Base-by-base conservation (phyloP, 345 rosid genomes). In the Acer negundo region DNA sequence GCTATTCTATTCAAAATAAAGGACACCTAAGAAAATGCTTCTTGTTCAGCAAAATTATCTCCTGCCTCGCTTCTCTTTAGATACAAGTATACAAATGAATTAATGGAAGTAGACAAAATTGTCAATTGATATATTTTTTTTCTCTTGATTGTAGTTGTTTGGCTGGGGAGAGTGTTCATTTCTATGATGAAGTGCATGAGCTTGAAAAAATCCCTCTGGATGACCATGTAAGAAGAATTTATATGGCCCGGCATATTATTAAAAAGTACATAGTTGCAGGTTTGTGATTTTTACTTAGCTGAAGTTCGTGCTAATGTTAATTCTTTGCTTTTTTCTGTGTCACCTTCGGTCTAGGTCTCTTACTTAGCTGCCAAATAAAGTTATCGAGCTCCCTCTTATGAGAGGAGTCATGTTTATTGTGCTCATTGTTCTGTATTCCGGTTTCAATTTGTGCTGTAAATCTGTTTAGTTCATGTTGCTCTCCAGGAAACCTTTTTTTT, bases 151-250 rank as follows among this genome's bases (percentile, higher is more conserved):
- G 75, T 86, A 93, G 98, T 79, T 95, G 93, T 79, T 89, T 89
- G 67, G 98, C 98, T 47, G 97, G 97, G 75, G 97, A 93, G 89
- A 90, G 93, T 19, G 83, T 95, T 74, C 97, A 95, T 90, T 95
- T 93, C 89, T 92, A 86, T 66, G 93, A 87, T 28, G 97, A 95
- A 81, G 95, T 95, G 62, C 86, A 85, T 69, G 98, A 91, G 78
- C 95, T 79, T 84, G 83, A 86, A 19, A 95, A 93, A 87, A 90
- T 95, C 78, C 90, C 93, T 7, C 67, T 69, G 44, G 86, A 82
- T 77, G 98, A 93, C 79, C 76, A 88, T 16, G 81, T 86, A 53
- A 87, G 95, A 84, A 88, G 94, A 82, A 93, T 95, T 79, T 95
- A 93, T 79, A 95, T 93, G 95, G 89, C 95, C 72, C 83, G 98